Evolutionary conservation across 1,284 basidiomycete genomes (phyloP).

Genomic region (Sanguinoderma infundibulare): DNA sequence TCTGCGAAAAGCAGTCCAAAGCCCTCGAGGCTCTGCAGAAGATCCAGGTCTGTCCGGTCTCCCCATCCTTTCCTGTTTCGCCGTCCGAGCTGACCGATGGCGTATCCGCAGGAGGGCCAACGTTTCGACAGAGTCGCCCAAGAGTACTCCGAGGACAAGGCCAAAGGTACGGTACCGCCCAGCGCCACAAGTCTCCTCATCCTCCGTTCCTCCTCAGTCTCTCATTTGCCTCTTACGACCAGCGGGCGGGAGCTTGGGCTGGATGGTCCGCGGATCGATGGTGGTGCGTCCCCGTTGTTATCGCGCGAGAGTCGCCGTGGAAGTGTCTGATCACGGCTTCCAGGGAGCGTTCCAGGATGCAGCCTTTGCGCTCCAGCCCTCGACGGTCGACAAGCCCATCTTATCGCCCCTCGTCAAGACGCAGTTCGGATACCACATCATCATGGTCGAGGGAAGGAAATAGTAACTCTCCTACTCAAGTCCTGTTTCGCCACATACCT

Average conservation of each 20-base stretch:
- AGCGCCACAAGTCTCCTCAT: neutral
- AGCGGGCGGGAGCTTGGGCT: conserved; percentile 85
- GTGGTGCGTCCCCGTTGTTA: conserved; percentile 48
- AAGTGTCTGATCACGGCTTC: neutral
- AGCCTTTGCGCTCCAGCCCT: conserved; percentile 78
- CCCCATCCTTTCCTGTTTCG: neutral
- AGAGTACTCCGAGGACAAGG: conserved; percentile 88
- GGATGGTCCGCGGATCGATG: conserved; percentile 86
- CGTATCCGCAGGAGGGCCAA: conserved; percentile 62
- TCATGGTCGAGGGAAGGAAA: conserved; percentile 84
- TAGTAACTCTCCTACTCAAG: conserved; percentile 36
- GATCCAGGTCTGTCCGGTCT: conserved; percentile 67
- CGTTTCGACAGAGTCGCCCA: conserved; percentile 85
- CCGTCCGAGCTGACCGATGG: neutral
- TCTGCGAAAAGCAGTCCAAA: conserved; percentile 86
- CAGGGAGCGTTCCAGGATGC: conserved; percentile 82
- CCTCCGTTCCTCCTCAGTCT: neutral
- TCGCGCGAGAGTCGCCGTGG: neutral
- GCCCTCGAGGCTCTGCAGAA: conserved; percentile 77
- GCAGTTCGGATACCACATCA: conserved; percentile 84
- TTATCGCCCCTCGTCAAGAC: conserved; percentile 79
- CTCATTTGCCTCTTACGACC: neutral
- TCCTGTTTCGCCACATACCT: neutral
- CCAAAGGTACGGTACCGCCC: conserved; percentile 63
- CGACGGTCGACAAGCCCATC: conserved; percentile 76